These are phyloP conservation scores for Aspergillus neotritici DNA, from an alignment of 2,329 filamentous ascomycete genomes.

Conservation along the genomic window DNA sequence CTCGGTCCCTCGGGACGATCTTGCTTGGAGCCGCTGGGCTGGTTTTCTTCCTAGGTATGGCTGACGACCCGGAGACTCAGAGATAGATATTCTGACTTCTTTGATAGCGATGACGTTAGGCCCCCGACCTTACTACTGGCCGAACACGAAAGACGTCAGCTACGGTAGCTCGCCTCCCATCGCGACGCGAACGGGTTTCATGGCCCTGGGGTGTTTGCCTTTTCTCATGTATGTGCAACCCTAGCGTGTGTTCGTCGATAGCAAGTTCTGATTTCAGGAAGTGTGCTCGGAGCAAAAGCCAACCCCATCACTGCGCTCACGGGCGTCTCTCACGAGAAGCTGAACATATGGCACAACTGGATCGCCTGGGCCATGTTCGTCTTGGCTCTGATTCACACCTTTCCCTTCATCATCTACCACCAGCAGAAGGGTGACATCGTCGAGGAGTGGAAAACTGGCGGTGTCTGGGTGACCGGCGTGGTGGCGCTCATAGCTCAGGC, in stretches of 20 bases:
- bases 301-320: constrained; percentile 52
- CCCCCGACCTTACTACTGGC: constrained; percentile 54
- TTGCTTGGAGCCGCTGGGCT: constrained; percentile 37
- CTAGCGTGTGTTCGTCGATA: not conserved
- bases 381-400: constrained; percentile 54
- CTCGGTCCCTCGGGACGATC: constrained; percentile 39
- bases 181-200: constrained; percentile 49
- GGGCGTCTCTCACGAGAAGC: constrained; percentile 52
- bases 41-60: constrained; percentile 45
- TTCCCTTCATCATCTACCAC: constrained; percentile 54
- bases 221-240: constrained; percentile 41
- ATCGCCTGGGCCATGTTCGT: constrained; percentile 53
- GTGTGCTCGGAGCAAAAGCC: constrained; percentile 48
- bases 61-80: too few relatives aligned
- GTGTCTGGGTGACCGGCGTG: constrained; percentile 53
- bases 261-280: constrained; percentile 20
- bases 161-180: constrained; percentile 51
- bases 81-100: not conserved
- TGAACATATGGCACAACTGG: constrained; percentile 50
- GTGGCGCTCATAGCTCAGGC: constrained; percentile 50
- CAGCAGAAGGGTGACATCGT: constrained; percentile 47
- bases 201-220: constrained; percentile 48
- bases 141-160: constrained; percentile 33
- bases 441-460: constrained; percentile 39
- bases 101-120: constrained; percentile 43